Conservation (phyloP, 345 rosid species). For the Brassica cretica region DNA sequence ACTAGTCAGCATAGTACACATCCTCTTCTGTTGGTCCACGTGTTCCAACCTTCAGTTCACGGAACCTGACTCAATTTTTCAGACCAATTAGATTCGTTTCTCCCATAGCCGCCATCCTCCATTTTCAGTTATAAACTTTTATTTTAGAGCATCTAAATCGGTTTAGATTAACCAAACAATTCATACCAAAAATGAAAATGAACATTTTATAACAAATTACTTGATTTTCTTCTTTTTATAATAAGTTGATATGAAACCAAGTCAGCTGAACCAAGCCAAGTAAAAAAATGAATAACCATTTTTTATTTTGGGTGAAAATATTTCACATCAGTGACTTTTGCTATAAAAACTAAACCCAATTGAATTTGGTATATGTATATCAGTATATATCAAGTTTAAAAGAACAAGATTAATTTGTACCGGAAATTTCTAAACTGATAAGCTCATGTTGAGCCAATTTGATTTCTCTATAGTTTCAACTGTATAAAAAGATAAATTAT, state of each 20-base stretch:
- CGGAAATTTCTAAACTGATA: background rate
- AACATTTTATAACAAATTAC: background rate
- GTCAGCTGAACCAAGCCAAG: background rate
- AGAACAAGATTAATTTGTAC: background rate
- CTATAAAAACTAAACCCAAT: background rate
- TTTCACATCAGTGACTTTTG: background rate
- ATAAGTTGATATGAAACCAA: background rate
- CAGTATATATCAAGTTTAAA: background rate
- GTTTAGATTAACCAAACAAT: background rate
- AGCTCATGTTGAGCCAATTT: background rate
- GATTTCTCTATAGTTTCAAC: background rate
- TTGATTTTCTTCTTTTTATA: background rate
- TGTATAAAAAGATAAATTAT: background rate
- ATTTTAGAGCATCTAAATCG: background rate
- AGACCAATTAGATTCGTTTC: background rate
- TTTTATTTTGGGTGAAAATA: background rate
- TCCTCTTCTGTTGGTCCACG: background rate
- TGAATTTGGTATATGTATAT: background rate
- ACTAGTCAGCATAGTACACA: background rate
- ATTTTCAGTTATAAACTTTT: background rate
- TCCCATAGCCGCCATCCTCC: background rate
- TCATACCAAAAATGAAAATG: background rate
- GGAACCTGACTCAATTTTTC: background rate
- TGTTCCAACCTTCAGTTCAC: background rate
- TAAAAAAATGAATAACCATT: background rate